Base-by-base conservation (phyloP, 768 basidiomycete genomes). In the Rhizopogon vulgaris region DNA sequence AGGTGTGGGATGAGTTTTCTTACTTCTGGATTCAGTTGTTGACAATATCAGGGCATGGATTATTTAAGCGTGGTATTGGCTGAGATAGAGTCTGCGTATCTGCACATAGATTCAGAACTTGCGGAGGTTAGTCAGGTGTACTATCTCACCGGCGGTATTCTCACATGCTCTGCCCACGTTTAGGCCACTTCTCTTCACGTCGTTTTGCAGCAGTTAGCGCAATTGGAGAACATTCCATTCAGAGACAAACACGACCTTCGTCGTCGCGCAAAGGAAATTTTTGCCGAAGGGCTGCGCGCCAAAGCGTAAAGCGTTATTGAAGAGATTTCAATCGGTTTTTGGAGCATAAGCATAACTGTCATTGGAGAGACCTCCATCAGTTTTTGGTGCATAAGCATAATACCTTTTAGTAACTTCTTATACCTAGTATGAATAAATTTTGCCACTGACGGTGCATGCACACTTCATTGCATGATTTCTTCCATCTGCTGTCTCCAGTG, bases 401-500 rank as follows among this genome's bases (percentile, higher is more conserved):
- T 46, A 34, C 30, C 14, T 18, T n/a, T 11, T 30, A n/a, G 7
- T 7, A 45, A 22, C 14, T 12, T 32, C 32, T 46, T 22, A 46
- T 46, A 46, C 30, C 43, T 32, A 18, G 43, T 18, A 30, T 32
- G 28, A 10, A 30, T 30, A 8, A 32, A 18, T 34, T 22, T 14
- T 30, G 28, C 28, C 3, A 8, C 28, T 30, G 32, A 34, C 18
- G 34, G 45, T 18, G 9, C 30, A 22, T 6, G 14, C 6, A 15
- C 43, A 14, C 39, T 38, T 37, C 59, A 66, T 30, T 57, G 55
- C n/a, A 49, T 14, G 36, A 84, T 83, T 43, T 78, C 78, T 53
- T 87, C 83, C 62, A 96, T 87, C 63, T 89, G 78, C 57, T 73
- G 71, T 55, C 90, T 79, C 95, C 94, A 97, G 53, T 83, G 75